phyloP scores from a whole-genome alignment of 2,329 filamentous ascomycete species.

The Phyllosticta citriasiana region DNA sequence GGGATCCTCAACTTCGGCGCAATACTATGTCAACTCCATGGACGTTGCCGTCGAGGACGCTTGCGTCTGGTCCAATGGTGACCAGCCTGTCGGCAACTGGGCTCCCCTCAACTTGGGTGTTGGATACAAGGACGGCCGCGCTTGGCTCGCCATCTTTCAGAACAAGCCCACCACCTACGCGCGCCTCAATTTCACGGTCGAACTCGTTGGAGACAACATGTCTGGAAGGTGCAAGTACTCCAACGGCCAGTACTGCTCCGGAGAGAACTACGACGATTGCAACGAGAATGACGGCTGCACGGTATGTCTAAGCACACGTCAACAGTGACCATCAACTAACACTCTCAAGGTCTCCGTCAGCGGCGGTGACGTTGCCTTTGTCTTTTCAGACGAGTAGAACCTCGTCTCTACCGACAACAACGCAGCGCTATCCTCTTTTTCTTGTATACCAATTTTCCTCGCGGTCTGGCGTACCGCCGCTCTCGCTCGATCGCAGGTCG shows the following conservation, averaged over 20 bases:
- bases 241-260: constrained; percentile 49
- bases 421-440: not conserved
- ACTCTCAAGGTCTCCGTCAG: constrained; percentile 2
- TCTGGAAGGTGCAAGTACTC: constrained; percentile 57
- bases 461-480: not conserved
- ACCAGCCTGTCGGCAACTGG: constrained; percentile 61
- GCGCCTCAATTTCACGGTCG: constrained; percentile 67
- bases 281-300: constrained; percentile 60
- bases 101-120: constrained; percentile 80
- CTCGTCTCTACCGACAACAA: not conserved
- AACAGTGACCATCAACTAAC: not conserved
- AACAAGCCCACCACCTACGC: constrained; percentile 67
- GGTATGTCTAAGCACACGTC: constrained; percentile 46
- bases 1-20: constrained; percentile 66
- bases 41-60: constrained; percentile 56
- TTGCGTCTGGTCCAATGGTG: constrained; percentile 66
- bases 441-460: not conserved
- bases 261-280: constrained; percentile 35
- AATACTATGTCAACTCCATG: constrained; percentile 92
- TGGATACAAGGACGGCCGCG: constrained; percentile 54
- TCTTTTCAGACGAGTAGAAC: constrained; percentile 1
- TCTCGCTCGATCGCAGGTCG: not conserved
- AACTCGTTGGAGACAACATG: constrained; percentile 58
- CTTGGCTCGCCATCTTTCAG: constrained; percentile 75
- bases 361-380: not conserved